Evolutionary conservation across 305 asterid species (phyloP), one percentile per base, ranked within the genome.

Genomic region (Plantago rigida): DNA sequence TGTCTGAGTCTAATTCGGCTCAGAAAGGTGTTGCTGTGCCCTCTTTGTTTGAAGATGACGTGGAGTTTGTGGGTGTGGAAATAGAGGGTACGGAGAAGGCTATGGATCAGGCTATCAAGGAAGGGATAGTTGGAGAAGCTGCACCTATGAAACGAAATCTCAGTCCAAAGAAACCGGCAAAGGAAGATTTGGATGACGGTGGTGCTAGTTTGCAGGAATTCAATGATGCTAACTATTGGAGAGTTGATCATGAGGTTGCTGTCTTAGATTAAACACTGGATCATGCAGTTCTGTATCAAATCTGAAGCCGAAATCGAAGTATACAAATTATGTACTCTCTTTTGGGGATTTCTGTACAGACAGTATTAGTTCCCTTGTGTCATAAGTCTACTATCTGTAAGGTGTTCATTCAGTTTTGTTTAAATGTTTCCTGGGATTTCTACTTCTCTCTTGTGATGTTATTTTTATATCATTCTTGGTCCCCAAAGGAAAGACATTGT

Each of bases 171-270:
- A 72, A 64, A n/a, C 74, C 71, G 0, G 97, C 78, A 46, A 85
- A 74, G 14, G 89, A 82, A 63, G 83, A 72, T 63, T 34, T 78
- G 0, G 92, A 78, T 9, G 91, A 77, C 19, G 78, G 82, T 58
- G 82, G 83, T 54, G 73, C 79, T 5, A 87, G 77, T 46, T 67
- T 72, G 69, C 79, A 87, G 73, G 99, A 93, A 69, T 93, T 82
- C 71, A 93, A 87, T n/a, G 99, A 89, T 28, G 71, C 94, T 15
- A 93, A 89, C 66, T 89, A 85, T 69, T 93, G 99, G 99, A 93
- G 89, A 76, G 99, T 89, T 41, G 99, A 93, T 66, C 99, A 89
- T 69, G 95, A 87, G 68, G 96, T 83, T 67, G 66, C 86, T 0
- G 94, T 87, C 13, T 65, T 79, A 74, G 99, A 89, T 72, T 90